A percentile compares a stretch with the other conserved stretches of the same genome.
phyloP scores from a whole-genome alignment of 2,329 filamentous ascomycete species.

The Pyricularia pennisetigena region DNA sequence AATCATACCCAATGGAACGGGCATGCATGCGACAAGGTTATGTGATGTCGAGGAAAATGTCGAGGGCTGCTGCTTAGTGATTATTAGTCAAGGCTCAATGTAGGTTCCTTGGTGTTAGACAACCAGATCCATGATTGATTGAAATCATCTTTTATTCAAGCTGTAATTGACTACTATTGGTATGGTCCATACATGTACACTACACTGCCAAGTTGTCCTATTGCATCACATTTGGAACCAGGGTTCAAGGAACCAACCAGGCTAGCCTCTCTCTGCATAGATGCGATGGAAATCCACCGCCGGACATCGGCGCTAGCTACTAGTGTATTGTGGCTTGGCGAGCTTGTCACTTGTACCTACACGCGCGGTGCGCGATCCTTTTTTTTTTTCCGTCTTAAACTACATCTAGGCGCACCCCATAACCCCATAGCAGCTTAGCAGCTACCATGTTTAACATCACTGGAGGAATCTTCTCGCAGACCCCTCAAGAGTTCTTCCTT shows the following conservation, averaged over 20 bases:
- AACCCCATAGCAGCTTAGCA: not conserved
- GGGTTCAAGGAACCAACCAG: not conserved
- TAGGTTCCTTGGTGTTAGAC: not conserved
- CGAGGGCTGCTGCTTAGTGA: not conserved
- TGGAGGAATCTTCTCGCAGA: not conserved
- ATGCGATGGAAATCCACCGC: not conserved
- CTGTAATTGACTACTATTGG: no score
- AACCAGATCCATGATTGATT: not conserved
- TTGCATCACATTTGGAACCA: not conserved
- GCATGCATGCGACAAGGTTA: not conserved
- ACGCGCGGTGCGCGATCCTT: not conserved
- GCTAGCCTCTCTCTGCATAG: not conserved
- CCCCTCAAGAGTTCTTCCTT: not conserved
- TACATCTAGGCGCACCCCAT: not conserved
- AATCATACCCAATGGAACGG: not conserved
- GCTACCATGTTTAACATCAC: not conserved
- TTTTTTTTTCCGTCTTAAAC: not conserved
- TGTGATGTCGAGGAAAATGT: not conserved
- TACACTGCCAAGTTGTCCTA: not conserved
- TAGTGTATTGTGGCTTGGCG: not conserved
- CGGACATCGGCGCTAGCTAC: not conserved
- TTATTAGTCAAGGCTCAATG: no score
- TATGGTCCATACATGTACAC: no score
- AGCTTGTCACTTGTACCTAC: not conserved
- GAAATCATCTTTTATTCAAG: not conserved